Evolutionary conservation across 2,329 filamentous ascomycete genomes (phyloP), one percentile per base, ranked within the genome.

Genomic region (Aspergillus versicolor): DNA sequence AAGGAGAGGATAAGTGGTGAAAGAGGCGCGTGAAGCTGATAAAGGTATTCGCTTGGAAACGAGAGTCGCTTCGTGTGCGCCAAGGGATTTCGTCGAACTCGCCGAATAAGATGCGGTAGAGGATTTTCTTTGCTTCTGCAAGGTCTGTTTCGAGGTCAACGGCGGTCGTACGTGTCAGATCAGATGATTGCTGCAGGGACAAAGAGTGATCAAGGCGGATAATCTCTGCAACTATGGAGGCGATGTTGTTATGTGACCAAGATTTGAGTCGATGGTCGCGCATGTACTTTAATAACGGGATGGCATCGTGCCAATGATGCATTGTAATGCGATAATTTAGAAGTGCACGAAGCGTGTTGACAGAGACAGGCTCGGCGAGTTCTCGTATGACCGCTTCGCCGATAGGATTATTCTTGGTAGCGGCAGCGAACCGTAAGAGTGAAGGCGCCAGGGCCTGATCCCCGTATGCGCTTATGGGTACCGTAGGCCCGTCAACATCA

Each of bases 401-500:
- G 21, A 77, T 64, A 4, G 64, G 56, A 7, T 47, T 52, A 58
- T 85, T 79, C 40, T 77, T 71, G 11, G 80, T 79, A 17, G 79
- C 77, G 11, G 77, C 73, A 6, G 82, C 83, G 62, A 83, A 85
- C 17, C 80, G 78, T 34, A 85, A 73, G 27, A 87, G 71, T 1
- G 82, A 77, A 12, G 83, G 78, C 3, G 79, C 76, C 22, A 87
- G 70, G 47, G 72, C 71, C 30, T 76, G 76, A 59, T 83, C 70
- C 3, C 65, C 65, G 61, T 84, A 85, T 24, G 77, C 61, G 19
- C 66, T 64, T 12, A 66, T 62, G 21, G 76, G 70, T 22, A 86
- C 82, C 3, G 81, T 59, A n/a, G 82, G 81, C 0, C 81, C 82
- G 61, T 85, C 82, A 13, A 82, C 61, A 60, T 83, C 82, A 9